Evolutionary conservation across 805 yeast genomes (phyloP), one percentile per base, ranked within the genome.

Genomic region (Wickerhamiella hasegawae): DNA sequence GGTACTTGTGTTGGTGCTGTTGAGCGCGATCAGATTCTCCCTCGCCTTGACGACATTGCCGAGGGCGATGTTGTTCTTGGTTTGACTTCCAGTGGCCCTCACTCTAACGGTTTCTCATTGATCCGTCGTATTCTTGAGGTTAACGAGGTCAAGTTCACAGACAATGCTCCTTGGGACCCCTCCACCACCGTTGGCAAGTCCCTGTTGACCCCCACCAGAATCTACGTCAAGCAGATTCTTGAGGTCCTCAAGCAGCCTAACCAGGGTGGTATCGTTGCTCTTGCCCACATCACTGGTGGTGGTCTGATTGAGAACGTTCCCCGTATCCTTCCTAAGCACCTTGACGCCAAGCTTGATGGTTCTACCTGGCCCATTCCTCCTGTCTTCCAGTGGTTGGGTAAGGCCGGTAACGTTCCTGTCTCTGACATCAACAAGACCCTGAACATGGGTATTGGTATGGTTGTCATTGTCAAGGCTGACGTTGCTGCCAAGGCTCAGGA

Each of bases 1-100:
- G 99, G 99, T 59, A 92, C 98, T 25, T 92, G 96, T 36, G 85
- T 90, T 30, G 99, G 99, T 51, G 98, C 98, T 11, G 96, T 90
- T 4, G 62, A 70, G 45, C 82, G 78, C 51, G 59, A 62, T 38
- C 67, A 70, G 41, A 71, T 90, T 33, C 64, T 90, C 45, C 99
- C 99, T 33, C 69, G 68, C 44, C 53, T 65, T 18, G 62, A 68
- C 18, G 64, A 58, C 32, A 82, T 90, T 93, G 49, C 62, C 21
- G 69, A 60, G 16, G 97, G 97, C 27, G 77, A 90, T 55, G 73
- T 84, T 14, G 55, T 90, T 28, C 63, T 90, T 33, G 99, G 98
- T 40, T 62, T 90, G 44, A 80, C 71, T 30, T 83, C 97, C 5
- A 80, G 78, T 52, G 99, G 99, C 51, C 71, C 83, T 29, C 99